Evolutionary conservation across 2,329 filamentous ascomycete genomes (phyloP).

Genomic region (Fusarium sacchari): DNA sequence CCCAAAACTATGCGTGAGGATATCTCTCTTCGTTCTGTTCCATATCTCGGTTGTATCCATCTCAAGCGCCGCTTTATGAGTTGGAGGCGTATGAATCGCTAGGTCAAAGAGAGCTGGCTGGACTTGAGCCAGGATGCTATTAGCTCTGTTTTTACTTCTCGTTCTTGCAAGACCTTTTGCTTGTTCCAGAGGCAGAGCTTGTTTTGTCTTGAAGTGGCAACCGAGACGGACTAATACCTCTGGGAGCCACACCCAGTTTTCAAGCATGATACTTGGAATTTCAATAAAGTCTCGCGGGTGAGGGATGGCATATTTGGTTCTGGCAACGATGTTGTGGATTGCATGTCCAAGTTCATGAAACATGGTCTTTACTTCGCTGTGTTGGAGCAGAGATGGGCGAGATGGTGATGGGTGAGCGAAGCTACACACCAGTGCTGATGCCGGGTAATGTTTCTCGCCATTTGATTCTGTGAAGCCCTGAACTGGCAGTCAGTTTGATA

Average conservation of each 20-base stretch:
- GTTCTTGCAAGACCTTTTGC: not conserved
- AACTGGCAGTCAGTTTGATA: rapidly evolving
- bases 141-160: not conserved
- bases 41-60: not conserved
- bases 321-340: not conserved
- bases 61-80: not conserved
- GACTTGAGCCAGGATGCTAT: not conserved
- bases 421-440: not conserved
- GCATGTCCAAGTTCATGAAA: not conserved
- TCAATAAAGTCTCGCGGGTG: not conserved
- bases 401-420: not conserved
- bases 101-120: not conserved
- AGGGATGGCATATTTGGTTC: not conserved
- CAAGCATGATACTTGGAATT: not conserved
- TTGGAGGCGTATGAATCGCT: not conserved
- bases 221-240: not conserved
- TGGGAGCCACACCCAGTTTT: not conserved
- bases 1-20: not conserved
- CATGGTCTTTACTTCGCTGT: not conserved
- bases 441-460: rapidly evolving
- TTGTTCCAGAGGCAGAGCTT: not conserved
- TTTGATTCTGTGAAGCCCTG: rapidly evolving
- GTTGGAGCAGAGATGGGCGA: not conserved
- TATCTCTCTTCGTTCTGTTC: not conserved
- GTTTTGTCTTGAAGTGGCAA: not conserved